Base-by-base conservation (phyloP, 176 grass and related monocot genomes). In the Tillandsia leiboldiana region DNA sequence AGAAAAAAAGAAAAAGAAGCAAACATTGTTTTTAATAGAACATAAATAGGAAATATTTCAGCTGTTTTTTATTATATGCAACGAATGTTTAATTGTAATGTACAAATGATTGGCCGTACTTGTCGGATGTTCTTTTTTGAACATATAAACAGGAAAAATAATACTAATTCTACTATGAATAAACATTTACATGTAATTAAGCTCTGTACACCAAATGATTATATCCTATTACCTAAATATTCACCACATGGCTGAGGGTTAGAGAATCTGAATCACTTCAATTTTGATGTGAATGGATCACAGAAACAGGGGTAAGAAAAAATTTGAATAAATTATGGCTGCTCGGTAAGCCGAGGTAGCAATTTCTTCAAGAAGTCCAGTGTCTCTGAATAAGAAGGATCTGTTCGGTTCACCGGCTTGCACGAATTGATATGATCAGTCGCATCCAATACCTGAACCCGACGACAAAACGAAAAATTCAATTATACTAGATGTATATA, bases 391-490 rank as follows among this genome's bases (percentile, higher is more conserved):
- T 97, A 97, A 10, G 93, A 97, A 64, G 89, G 89, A 75, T 97
- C 93, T 11, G 83, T 85, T 76, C 83, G 88, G 74, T 86, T 87
- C 71, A 92, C 76, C 15, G 93, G 93, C 51, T 97, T 97, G 72
- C 93, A 92, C 51, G 93, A 97, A 27, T 97, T 97, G 71, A 97
- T 77, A 85, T 97, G 93, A 81, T 97, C 93, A 77, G 89, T 92
- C 56, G 77, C 77, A 22, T 78, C 72, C 23, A 97, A 73, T 51
- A 97, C 93, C 93, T 97, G 79, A 47, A 47, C 5, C 50, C 26
- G 50, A 22, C 18, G 57, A 50, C 29, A 78, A 57, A 69, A 56
- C 22, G 26, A 66, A 68, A 24, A 3, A 12, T 6, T 1, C 2
- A 68, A 66, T 71, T 28, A 13, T 33, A 42, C n/a, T 5, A 17